These are phyloP conservation scores for Stachybotrys chlorohalonatus DNA, from an alignment of 2,329 filamentous ascomycete genomes.

Conservation along the genomic window DNA sequence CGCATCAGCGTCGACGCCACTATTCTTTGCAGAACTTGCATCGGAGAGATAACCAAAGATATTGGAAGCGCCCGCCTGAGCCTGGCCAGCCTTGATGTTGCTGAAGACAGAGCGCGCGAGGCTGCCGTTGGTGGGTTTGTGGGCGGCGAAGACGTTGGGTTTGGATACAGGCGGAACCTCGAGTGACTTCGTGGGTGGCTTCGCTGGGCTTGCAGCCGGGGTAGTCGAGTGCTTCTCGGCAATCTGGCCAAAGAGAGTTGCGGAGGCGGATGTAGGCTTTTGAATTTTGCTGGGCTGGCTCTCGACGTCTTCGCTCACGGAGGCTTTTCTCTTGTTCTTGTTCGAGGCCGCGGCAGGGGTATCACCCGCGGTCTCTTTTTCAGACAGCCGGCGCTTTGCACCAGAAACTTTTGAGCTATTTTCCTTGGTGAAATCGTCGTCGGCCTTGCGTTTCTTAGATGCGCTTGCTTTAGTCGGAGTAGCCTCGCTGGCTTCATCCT, in stretches of 20 bases:
- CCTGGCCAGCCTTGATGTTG: constrained; percentile 23
- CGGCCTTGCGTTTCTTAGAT: constrained; percentile 48
- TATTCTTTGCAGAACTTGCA: constrained; percentile 44
- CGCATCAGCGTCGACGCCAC: constrained; percentile 37
- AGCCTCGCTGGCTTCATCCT: constrained; percentile 29
- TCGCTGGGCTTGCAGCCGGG: constrained; percentile 20
- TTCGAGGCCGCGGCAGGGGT: constrained; percentile 16
- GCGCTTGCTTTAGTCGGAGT: constrained; percentile 23
- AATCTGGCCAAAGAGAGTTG: constrained; percentile 48
- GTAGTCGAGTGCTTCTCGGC: constrained; percentile 38
- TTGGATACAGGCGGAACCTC: constrained; percentile 19
- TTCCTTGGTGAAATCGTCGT: constrained; percentile 36
- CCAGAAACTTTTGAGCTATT: constrained; percentile 25
- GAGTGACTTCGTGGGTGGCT: constrained; percentile 17
- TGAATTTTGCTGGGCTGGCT: constrained; percentile 41
- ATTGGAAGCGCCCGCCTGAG: constrained; percentile 25
- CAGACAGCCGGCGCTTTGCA: constrained; percentile 41
- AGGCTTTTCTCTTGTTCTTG: constrained; percentile 46
- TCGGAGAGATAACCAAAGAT: constrained; percentile 55
- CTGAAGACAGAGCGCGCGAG: constrained; percentile 34
- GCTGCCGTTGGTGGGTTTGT: constrained; percentile 26
- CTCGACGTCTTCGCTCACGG: constrained; percentile 34
- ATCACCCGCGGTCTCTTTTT: constrained; percentile 29
- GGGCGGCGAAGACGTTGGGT: constrained; percentile 20
- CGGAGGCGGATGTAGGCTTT: constrained; percentile 46